Evolutionary conservation across 768 basidiomycete species (phyloP), one percentile per base, ranked within the genome.

Genomic region (Fomitopsis serialis): DNA sequence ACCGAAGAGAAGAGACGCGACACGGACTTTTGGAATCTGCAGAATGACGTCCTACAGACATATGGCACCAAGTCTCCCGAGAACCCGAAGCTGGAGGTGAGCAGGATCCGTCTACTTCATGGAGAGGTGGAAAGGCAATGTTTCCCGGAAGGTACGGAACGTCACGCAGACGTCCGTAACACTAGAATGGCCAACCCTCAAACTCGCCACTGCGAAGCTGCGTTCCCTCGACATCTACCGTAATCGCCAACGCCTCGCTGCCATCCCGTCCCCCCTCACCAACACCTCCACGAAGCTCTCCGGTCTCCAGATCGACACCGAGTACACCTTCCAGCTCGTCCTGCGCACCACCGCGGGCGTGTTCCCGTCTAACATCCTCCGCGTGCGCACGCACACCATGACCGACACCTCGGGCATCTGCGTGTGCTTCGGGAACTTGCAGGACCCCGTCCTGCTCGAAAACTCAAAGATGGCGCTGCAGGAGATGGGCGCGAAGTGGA

Each of bases 131-230:
- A n/a, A n/a, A n/a, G 5, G 11, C 29, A 11, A 32, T 11, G 5
- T 11, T 32, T 24, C 34, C 32, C 13, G 27, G 5, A 60, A 93
- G 84, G 79, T 98, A 19, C 84, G 95, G 42, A 94, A 97, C 63
- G 84, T 92, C 46, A 98, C 97, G 0, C 97, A 99, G 76, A 99
- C 97, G 1, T 94, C 89, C 9, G 92, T 95, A 2, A 95, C 94
- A 2, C 79, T 99, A 21, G 95, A 99, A 74, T 99, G 97, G 97
- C 89, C 92, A 3, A 67, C 81, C 34, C 72, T 98, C 19, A 73
- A 89, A 51, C 80, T 98, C 15, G 97, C 93, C 0, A 89, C 85
- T 0, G 84, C 94, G 12, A 89, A 88, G 63, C 72, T 98, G 23
- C 82, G 95, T 54, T 89, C 89, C 0, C 77, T 99, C 25, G 93